Percentiles rank a stretch among this genome's conserved stretches.
Evolutionary conservation across 345 rosid genomes (phyloP).

Genomic region (Lepidium aucheri): DNA sequence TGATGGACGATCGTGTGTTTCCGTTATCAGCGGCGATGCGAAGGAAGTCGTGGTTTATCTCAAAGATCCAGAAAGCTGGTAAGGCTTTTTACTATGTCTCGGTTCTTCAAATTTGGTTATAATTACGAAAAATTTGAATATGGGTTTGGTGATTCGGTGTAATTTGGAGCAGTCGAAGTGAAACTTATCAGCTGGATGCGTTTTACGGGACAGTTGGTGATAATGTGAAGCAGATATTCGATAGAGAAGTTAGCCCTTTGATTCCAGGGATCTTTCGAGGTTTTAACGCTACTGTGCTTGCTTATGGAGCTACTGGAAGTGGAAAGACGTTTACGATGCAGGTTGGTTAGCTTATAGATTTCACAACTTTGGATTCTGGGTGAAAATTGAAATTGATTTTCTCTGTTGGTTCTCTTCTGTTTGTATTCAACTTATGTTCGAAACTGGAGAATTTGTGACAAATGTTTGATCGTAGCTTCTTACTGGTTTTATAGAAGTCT

Average conservation of each 20-base stretch:
- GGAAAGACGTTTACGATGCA: slow-evolving; percentile 96
- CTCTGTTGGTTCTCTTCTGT: background rate
- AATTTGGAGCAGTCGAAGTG: slow-evolving; percentile 48
- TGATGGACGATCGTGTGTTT: slow-evolving; percentile 34
- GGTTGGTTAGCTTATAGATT: slow-evolving; percentile 28
- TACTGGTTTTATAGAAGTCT: background rate
- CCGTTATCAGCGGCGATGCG: slow-evolving; percentile 32
- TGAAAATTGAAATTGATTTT: background rate
- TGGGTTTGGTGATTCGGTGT: background rate
- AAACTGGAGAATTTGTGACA: background rate
- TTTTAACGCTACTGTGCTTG: slow-evolving; percentile 71
- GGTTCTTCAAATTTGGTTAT: background rate
- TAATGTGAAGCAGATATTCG: slow-evolving; percentile 54
- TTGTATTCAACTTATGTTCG: background rate
- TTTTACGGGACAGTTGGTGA: slow-evolving; percentile 61
- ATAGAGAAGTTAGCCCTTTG: slow-evolving; percentile 62
- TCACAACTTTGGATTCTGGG: background rate
- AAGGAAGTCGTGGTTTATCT: slow-evolving; percentile 59
- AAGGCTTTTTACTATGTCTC: background rate
- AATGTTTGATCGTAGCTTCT: background rate
- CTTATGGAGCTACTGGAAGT: slow-evolving; percentile 94
- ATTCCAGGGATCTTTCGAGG: slow-evolving; percentile 59
- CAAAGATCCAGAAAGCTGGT: slow-evolving; percentile 70
- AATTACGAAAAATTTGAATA: background rate
- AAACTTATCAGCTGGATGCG: slow-evolving; percentile 69